Evolutionary conservation across 192 early-diverging fungal species (phyloP).

Genomic region (Cladochytrium replicatum): DNA sequence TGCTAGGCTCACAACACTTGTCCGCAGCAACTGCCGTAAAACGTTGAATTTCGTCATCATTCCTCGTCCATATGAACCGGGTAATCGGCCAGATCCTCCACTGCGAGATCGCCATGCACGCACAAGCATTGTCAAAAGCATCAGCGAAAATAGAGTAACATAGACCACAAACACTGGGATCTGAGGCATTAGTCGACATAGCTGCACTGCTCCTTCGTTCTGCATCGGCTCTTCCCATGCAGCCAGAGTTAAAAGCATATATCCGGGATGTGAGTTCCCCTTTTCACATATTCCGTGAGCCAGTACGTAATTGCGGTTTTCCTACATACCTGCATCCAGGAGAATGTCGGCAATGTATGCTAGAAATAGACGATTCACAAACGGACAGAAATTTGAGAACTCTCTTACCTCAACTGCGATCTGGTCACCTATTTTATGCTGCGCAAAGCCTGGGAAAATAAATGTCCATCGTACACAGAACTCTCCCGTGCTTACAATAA

Average conservation of each 20-base stretch:
- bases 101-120: too few relatives aligned
- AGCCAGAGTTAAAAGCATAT: constrained; percentile 24
- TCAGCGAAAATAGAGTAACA: too few relatives aligned
- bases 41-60: too few relatives aligned
- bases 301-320: background rate
- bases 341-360: constrained; percentile 41
- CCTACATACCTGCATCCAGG: constrained; percentile 27
- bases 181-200: constrained; percentile 29
- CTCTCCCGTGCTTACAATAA: constrained; percentile 52
- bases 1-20: too few relatives aligned
- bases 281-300: constrained; percentile 1
- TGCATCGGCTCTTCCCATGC: background rate
- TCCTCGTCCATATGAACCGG: too few relatives aligned
- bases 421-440: background rate
- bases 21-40: too few relatives aligned
- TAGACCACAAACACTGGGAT: constrained; percentile 34
- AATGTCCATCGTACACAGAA: constrained; percentile 1
- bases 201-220: constrained; percentile 7
- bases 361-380: background rate
- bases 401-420: background rate
- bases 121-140: constrained; percentile 12
- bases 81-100: too few relatives aligned
- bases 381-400: background rate
- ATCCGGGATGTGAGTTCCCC: constrained; percentile 37
- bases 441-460: constrained; percentile 8